phyloP scores from a whole-genome alignment of 1,284 basidiomycete species.

The Moniliella sp. region DNA sequence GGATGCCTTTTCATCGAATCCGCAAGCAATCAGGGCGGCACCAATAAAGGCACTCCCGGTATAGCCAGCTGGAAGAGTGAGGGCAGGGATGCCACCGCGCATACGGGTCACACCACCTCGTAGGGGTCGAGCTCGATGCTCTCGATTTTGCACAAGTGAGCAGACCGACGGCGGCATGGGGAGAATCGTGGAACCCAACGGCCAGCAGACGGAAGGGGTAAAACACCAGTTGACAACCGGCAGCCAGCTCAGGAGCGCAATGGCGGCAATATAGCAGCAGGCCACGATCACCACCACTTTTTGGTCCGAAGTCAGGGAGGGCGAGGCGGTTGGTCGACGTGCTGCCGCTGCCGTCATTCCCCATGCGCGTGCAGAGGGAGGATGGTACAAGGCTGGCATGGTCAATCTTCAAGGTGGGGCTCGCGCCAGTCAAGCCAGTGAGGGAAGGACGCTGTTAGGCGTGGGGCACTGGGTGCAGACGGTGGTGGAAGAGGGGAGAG shows the following conservation, averaged over 20 bases:
- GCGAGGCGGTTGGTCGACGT: no score
- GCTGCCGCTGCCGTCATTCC: no score
- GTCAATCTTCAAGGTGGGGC: no score
- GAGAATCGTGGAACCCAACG: constrained; percentile 19
- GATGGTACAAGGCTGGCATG: no score
- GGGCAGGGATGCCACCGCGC: constrained; percentile 68
- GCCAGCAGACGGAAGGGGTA: constrained; percentile 32
- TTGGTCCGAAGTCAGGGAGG: no score
- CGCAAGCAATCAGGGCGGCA: constrained; percentile 66
- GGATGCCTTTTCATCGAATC: constrained; percentile 72
- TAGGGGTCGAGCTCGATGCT: constrained; percentile 40
- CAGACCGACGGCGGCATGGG: constrained; percentile 37
- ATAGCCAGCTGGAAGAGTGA: constrained; percentile 49
- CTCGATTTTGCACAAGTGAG: constrained; percentile 79
- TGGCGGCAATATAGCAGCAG: constrained; percentile 20
- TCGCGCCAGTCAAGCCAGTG: no score
- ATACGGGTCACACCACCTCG: constrained; percentile 80
- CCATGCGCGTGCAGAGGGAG: no score
- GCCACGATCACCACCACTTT: constrained; percentile 33
- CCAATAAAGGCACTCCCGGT: constrained; percentile 75
- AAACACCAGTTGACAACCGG: constrained; percentile 26
- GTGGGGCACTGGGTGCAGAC: no score
- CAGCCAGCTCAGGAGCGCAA: constrained; percentile 16
- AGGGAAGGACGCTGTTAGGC: no score
- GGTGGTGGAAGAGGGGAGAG: no score